Conservation (phyloP, 257 asterid genomes). For the Apocynum venetum region DNA sequence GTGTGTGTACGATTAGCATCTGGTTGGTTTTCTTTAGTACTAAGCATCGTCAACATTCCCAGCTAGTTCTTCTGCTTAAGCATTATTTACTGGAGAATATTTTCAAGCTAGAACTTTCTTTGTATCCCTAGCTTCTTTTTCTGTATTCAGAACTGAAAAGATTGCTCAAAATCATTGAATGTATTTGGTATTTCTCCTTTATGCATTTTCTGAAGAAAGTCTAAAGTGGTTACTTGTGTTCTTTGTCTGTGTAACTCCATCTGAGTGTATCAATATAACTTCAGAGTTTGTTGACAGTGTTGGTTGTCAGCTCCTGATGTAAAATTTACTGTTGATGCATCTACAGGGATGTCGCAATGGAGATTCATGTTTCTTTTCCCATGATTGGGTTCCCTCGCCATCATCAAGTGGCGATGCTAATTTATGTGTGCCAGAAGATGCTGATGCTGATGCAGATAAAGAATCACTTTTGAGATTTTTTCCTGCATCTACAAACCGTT, state of each 20-base stretch:
- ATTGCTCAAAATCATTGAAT: not conserved
- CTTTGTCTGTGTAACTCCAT: not conserved
- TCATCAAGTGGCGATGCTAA: slow-evolving; percentile 27
- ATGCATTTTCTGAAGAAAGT: not conserved
- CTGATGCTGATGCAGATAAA: slow-evolving; percentile 23
- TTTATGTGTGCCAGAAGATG: slow-evolving; percentile 53
- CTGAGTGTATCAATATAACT: not conserved
- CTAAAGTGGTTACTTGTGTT: not conserved
- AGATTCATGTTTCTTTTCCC: slow-evolving; percentile 69
- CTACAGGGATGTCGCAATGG: slow-evolving; percentile 91
- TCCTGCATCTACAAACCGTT: slow-evolving; percentile 51
- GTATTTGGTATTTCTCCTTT: not conserved
- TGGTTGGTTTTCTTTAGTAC: not conserved
- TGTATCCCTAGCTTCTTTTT: not conserved
- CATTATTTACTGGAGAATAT: not conserved
- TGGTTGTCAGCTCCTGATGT: slow-evolving; percentile 1
- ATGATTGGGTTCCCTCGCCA: slow-evolving; percentile 45
- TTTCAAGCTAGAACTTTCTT: not conserved
- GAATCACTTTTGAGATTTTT: slow-evolving; percentile 47
- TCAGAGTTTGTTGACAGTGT: not conserved
- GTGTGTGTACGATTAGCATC: too few relatives aligned
- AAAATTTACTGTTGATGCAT: slow-evolving; percentile 14
- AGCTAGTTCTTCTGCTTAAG: not conserved
- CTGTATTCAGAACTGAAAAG: not conserved
- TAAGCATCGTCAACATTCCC: not conserved